A percentile compares a stretch with the other conserved stretches of the same genome.
phyloP scores from a whole-genome alignment of 768 basidiomycete genomes.

The Lentinula sp. region DNA sequence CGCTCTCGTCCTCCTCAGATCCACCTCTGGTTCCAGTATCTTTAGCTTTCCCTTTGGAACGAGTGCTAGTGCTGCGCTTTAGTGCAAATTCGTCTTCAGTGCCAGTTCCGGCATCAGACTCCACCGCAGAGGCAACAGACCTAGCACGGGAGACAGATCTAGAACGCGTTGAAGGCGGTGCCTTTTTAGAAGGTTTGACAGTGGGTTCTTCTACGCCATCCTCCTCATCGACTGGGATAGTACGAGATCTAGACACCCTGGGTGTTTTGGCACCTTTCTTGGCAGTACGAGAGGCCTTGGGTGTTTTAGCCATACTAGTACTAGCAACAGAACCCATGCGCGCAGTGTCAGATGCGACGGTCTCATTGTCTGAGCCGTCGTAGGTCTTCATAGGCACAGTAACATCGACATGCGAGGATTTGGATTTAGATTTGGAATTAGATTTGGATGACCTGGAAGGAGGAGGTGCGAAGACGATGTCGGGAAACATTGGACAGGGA shows the following conservation, averaged over 20 bases:
- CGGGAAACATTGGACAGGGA: slow-evolving; percentile 35
- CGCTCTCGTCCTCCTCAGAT: slow-evolving; percentile 1
- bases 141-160: slow-evolving; percentile 7
- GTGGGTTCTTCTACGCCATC: slow-evolving; percentile 9
- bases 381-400: slow-evolving; percentile 32
- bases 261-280: slow-evolving; percentile 19
- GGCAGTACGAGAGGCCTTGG: slow-evolving; percentile 11
- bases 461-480: slow-evolving; percentile 16
- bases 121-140: slow-evolving; percentile 1
- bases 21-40: background rate
- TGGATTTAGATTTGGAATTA: slow-evolving; percentile 15
- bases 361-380: slow-evolving; percentile 29
- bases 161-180: background rate
- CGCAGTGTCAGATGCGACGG: slow-evolving; percentile 10
- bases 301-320: slow-evolving; percentile 18
- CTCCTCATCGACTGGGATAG: background rate
- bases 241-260: background rate
- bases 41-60: slow-evolving; percentile 10
- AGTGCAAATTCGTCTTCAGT: background rate
- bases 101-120: slow-evolving; percentile 9
- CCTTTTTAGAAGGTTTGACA: slow-evolving; percentile 11
- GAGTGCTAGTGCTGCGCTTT: background rate
- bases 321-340: slow-evolving; percentile 6
- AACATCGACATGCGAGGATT: slow-evolving; percentile 24
- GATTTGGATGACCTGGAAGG: slow-evolving; percentile 18